Evolutionary conservation across 2,329 filamentous ascomycete species (phyloP), one percentile per base, ranked within the genome.

Genomic region (Colletotrichum spinosum): DNA sequence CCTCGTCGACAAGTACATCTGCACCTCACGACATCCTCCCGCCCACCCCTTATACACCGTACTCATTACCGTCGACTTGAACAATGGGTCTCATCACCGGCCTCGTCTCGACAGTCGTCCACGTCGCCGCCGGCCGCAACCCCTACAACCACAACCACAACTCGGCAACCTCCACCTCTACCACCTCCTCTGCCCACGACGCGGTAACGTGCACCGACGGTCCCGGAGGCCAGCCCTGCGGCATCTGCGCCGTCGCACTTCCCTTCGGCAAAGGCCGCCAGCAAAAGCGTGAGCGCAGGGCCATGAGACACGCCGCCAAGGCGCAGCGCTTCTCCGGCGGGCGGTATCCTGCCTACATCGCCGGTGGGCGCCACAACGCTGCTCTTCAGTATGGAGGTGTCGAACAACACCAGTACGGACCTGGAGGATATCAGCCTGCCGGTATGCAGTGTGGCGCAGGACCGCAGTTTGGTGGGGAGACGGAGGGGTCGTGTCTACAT

Each of bases 61-160:
- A 33, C 9, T 25, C 4, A 25, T 25, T 1, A 25, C 25, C 25
- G 3, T 25, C 25, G 25, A 25, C 25, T 25, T 25, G n/a, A 6
- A 44, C 37, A 45, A 68, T 68, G 55, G 60, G 67, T 58, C 55
- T 68, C 55, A 60, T 68, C 60, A 54, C 53, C 55, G 67, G 60
- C 25, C 54, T 68, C 50, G 60, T 68, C 55, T 60, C 55, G 1
- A 67, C 65, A 11, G 54, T 65, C 44, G 52, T 58, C 64, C 63
- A 64, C 48, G 64, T 49, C 46, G 64, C 59, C 51, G 54, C 59
- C 57, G 57, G 66, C 66, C 42, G 57, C n/a, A 67, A 63, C 53
- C 57, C 66, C 39, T 57, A 55, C 46, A 33, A 42, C 58, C 53
- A 53, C 65, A 46, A 58, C 48, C 56, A 59, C 54, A 55, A 59